Base-by-base conservation (phyloP, 768 basidiomycete genomes). In the Coprinopsis strossmayeri region DNA sequence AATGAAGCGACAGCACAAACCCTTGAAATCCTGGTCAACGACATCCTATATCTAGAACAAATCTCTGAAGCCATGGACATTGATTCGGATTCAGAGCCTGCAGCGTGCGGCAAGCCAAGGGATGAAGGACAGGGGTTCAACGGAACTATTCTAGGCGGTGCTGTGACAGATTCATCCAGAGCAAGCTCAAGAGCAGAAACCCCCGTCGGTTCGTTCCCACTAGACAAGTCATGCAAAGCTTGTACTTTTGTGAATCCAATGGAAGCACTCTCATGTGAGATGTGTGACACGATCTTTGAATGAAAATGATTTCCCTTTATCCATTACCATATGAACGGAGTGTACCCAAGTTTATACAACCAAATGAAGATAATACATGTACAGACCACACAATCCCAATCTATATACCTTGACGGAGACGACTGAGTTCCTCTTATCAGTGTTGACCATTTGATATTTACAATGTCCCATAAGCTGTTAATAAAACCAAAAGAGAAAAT, bases 101-200 rank as follows among this genome's bases (percentile, higher is more conserved):
- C 61, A 45, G 60, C 64, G 24, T 57, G 55, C 34, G 72, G 70
- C 58, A 71, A 69, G 56, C 68, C 69, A 49, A 69, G 71, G 49
- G 73, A 76, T 41, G 84, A 87, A 64, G 81, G 75, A 11, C 72
- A 69, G 53, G 88, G 82, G 2, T 91, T 91, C 60, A 75, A 76
- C 45, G 87, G 88, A 21, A 91, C 88, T 20, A 61, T 89, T 37
- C 71, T 90, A 26, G 77, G 78, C 38, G 70, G 76, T 54, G 60
- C 12, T 24, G 27, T 21, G 9, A 45, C 49, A 23, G 60, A 60
- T 28, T 55, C 49, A 11, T 52, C 59, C 5, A 55, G 55, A 53
- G 56, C 61, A 1, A 61, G 59, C 53, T 64, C 64, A 30, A 52
- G 58, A 27, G 63, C 64, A 13, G 50, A 55, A 35, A 57, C 50